Evolutionary conservation across 768 basidiomycete genomes (phyloP).

Genomic region (Amanita pallidorosea): DNA sequence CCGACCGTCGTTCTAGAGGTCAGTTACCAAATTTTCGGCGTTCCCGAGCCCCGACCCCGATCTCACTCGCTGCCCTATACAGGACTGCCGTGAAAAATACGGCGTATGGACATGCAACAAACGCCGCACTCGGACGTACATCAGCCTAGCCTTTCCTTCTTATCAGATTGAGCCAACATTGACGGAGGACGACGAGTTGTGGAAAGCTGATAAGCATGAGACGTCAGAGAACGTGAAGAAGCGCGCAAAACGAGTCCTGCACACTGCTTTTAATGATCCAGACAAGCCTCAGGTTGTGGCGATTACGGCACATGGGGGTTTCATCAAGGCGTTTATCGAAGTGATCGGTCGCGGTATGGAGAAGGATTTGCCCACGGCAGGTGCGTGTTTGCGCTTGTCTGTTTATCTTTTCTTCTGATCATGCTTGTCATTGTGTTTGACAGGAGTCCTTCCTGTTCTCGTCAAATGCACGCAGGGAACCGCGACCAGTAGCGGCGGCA

Average conservation of each 20-base stretch:
- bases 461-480: slow-evolving; percentile 6
- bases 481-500: too few species aligned
- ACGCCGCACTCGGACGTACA: slow-evolving; percentile 38
- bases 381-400: slow-evolving; percentile 21
- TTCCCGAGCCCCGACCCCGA: too few species aligned
- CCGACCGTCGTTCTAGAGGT: slow-evolving; percentile 49
- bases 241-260: slow-evolving; percentile 42
- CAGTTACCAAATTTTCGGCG: neutral
- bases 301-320: slow-evolving; percentile 55
- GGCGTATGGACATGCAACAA: slow-evolving; percentile 66
- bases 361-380: slow-evolving; percentile 52
- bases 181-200: slow-evolving; percentile 54
- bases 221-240: slow-evolving; percentile 30
- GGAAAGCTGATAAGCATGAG: slow-evolving; percentile 47
- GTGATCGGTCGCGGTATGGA: slow-evolving; percentile 27
- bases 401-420: neutral
- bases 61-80: neutral
- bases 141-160: slow-evolving; percentile 35
- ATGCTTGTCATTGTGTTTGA: neutral
- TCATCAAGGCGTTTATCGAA: slow-evolving; percentile 45
- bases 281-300: slow-evolving; percentile 41
- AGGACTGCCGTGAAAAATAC: slow-evolving; percentile 61
- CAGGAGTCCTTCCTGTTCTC: slow-evolving; percentile 17
- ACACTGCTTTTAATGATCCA: slow-evolving; percentile 38
- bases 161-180: slow-evolving; percentile 49